Base-by-base conservation (phyloP, 805 yeast species). In the Lachancea dasiensis region DNA sequence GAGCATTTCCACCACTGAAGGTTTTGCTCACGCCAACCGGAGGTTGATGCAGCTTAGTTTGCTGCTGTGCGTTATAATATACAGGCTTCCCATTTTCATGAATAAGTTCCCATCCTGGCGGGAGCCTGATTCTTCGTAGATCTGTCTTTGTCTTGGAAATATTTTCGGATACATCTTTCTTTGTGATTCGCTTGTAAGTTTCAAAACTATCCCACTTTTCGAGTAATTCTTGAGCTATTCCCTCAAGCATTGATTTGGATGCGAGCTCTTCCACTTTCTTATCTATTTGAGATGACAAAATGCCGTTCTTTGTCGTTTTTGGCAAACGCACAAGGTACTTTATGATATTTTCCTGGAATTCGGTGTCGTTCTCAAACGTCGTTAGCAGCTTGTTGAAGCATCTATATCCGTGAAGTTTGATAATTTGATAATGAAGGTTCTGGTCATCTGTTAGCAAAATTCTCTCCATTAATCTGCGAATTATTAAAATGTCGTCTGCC, bases 171-270 rank as follows among this genome's bases (percentile, higher is more conserved):
- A 56, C 44, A 27, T 55, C 61, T 38, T 44, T 70, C 49, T 89
- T 80, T 1, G 94, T 89, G 36, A 90, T 89, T 31, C 92, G 73
- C 54, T 81, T 84, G n/a, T 87, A 89, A 73, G 85, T 77, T 54
- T 82, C 80, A 42, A 85, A 72, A 18, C 65, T 64, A 31, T 79
- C 66, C 97, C 97, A 90, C 39, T 69, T 79, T 1, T 69, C 65
- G 19, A 85, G 50, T 26, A 90, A 60, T 5, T 58, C 56, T 3
- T 57, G 41, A 3, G 46, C 58, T 52, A 23, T 70, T 51, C 55
- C 57, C 37, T 31, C 34, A 24, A 46, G 56, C 39, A 15, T 41
- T 5, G 63, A 50, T 14, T 45, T 47, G 5, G 46, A 27, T 2
- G 56, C 39, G 14, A 84, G 52, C 3, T 65, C 67, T 27, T 64